phyloP scores from a whole-genome alignment of 257 asterid genomes.

The Jaltomata sinuosa region DNA sequence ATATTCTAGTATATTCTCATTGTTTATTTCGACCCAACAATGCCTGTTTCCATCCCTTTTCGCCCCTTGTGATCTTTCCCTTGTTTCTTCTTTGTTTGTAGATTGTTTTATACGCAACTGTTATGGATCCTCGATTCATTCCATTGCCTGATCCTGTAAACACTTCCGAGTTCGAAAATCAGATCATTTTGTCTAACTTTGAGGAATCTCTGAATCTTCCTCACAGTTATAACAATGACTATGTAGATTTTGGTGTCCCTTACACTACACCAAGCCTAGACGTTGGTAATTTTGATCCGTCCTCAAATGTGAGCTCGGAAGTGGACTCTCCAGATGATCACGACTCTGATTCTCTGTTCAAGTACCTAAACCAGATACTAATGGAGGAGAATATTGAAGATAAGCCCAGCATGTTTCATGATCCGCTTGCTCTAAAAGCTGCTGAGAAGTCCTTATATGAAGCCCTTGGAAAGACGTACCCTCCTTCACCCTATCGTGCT shows the following conservation, averaged over 20 bases:
- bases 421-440: conserved; percentile 79
- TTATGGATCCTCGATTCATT: conserved; percentile 50
- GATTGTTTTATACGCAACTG: conserved; percentile 8
- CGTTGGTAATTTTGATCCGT: conserved; percentile 25
- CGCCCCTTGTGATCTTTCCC: neutral
- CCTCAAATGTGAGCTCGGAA: conserved; percentile 45
- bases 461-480: conserved; percentile 61
- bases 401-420: conserved; percentile 89
- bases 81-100: neutral
- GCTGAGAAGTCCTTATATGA: conserved; percentile 83
- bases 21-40: neutral
- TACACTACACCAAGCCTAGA: conserved; percentile 26
- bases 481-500: conserved; percentile 35
- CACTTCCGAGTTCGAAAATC: conserved; percentile 32
- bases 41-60: neutral
- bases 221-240: conserved; percentile 12
- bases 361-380: conserved; percentile 77
- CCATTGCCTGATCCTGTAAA: conserved; percentile 18
- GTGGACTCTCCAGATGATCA: conserved; percentile 73
- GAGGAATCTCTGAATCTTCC: conserved; percentile 32
- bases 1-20: neutral
- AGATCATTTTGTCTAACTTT: conserved; percentile 17
- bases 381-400: conserved; percentile 82
- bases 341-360: conserved; percentile 78
- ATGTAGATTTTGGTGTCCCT: conserved; percentile 38